Evolutionary conservation across 2,329 filamentous ascomycete genomes (phyloP), one percentile per base, ranked within the genome.

Genomic region (Macrophomina phaseolina): DNA sequence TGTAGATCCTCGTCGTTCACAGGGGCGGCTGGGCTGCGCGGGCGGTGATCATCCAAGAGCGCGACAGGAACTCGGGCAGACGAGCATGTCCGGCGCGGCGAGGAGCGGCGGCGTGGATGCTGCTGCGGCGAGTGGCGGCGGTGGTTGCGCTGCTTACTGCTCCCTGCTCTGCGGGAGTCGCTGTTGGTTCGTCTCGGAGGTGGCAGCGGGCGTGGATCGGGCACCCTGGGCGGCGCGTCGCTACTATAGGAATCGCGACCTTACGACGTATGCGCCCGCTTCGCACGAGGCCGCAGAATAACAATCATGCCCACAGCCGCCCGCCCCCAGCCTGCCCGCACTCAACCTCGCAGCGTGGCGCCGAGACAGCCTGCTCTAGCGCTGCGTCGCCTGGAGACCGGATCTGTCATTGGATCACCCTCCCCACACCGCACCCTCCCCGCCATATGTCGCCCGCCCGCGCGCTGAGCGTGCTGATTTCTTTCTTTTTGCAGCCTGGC

Each of bases 1-100:
- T 68, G 69, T 58, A 67, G 67, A 69, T 68, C 62, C 67, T 68
- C 66, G 70, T 70, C 67, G 70, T 64, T 63, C 69, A 68, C 66
- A 68, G 61, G 67, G 63, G 63, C 51, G 64, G 68, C 65, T 64
- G 52, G 58, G 64, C 65, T 56, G 56, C 56, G 53, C 48, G 38
- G 52, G 42, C 36, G 40, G 48, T 67, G 65, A 64, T 69, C 69
- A 69, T 70, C 51, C 67, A 70, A 67, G 63, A 48, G 51, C 38
- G 53, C 32, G 45, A 18, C 63, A 65, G 63, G 53, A 48, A 18
- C 38, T 42, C 51, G 32, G 40, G 63, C 63, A 38, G 51, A 30
- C 45, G 63, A 38, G 63, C 63, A 65, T 65, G 63, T 56, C 63
- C 40, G 63, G 52, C 48, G 52, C 52, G 52, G 42, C 62, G 58